Base-by-base conservation (phyloP, 2,329 filamentous ascomycete species). In the Aspergillus vadensis region DNA sequence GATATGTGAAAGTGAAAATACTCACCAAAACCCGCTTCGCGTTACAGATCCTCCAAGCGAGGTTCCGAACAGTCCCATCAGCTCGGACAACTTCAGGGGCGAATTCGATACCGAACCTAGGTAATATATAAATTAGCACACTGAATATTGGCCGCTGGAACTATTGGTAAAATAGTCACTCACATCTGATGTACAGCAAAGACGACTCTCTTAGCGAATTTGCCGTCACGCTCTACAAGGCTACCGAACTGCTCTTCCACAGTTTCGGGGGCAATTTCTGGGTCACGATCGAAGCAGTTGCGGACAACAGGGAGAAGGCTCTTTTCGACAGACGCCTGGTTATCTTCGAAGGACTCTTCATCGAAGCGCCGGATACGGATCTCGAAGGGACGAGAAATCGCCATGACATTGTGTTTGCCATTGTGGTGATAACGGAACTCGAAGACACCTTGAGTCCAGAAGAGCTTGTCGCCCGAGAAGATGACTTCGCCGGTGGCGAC, bases 341-440 rank as follows among this genome's bases (percentile, higher is more conserved):
- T 59, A 17, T 88, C 69, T n/a, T 84, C 76, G 50, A 87, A 83
- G 3, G 88, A 82, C 59, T 92, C 89, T 55, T 92, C 90, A 64
- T 92, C 90, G 69, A 97, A 96, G 47, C 88, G 88, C 32, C 85
- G 82, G 64, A 98, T 92, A 49, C 88, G 87, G 59, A 98, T 89
- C 76, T 97, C 94, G 69, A 99, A 99, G 0, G 95, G 93, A 67
- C 92, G 86, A 5, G 93, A 97, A 62, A 98, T 91, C 17, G 92
- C 87, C 91, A 99, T 95, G 71, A 96, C 93, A 67, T 90, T 91
- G 78, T 99, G 92, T 70, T 90, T 90, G 58, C 92, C 92, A 67
- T 91, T 89, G 77, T 99, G 95, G 77, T 99, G 95, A 78, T 97
- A 97, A 43, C 95, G 88, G 81, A 99, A 96, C 72, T 99, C 95